These are phyloP conservation scores for Penicillium sclerotiorum DNA, from an alignment of 2,329 filamentous ascomycete species.

Conservation along the genomic window DNA sequence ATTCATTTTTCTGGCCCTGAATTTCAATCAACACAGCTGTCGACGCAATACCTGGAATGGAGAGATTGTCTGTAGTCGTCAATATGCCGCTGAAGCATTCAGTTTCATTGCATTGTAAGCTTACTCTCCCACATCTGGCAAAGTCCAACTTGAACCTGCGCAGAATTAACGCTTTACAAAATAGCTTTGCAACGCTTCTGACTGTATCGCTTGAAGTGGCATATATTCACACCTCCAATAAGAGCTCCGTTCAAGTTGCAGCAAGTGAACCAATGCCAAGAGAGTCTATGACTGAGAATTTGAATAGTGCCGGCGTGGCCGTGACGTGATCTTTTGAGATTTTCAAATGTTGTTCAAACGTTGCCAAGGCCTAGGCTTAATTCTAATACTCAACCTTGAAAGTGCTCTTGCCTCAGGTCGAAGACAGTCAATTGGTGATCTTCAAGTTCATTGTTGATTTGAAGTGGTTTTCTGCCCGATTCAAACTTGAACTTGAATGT, in stretches of 20 bases:
- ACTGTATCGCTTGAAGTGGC: not conserved
- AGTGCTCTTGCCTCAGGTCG: too few species aligned
- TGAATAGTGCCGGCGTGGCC: not conserved
- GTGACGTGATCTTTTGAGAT: not conserved
- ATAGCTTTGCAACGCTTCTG: not conserved
- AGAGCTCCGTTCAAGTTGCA: not conserved
- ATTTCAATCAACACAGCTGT: conserved; percentile 21
- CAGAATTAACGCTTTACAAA: not conserved
- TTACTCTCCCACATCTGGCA: not conserved
- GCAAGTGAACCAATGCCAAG: not conserved
- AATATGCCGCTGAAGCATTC: conserved; percentile 24
- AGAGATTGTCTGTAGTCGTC: conserved; percentile 19
- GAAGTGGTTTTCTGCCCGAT: too few species aligned
- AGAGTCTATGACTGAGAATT: not conserved
- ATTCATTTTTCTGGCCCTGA: conserved; percentile 21
- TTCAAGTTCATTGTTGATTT: too few species aligned
- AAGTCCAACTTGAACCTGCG: not conserved
- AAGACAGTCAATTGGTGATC: too few species aligned
- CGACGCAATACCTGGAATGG: conserved; percentile 19
- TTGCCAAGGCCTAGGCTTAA: too few species aligned
- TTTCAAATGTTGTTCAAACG: too few species aligned
- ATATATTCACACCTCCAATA: not conserved
- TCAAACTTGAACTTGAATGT: too few species aligned
- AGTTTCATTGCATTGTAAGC: conserved; percentile 25
- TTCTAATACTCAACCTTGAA: too few species aligned